A percentile compares a stretch with the other conserved stretches of the same genome.
These are phyloP conservation scores for Saccharomycopsis oosterbeekiorum DNA, from an alignment of 805 yeast species.

Conservation along the genomic window DNA sequence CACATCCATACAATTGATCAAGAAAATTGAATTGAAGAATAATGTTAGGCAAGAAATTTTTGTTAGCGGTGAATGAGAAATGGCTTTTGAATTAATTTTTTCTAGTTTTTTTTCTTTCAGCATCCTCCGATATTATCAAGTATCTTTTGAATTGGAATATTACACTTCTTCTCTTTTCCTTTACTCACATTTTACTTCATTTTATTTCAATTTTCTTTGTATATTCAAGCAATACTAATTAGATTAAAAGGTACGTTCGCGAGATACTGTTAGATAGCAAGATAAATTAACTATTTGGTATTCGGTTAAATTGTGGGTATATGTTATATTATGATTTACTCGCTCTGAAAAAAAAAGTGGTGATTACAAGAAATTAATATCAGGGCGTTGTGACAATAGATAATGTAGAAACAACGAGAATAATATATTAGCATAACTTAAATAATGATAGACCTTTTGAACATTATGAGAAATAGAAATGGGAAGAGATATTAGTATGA, in stretches of 20 bases:
- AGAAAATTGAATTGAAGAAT: neutral
- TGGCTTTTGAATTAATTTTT: neutral
- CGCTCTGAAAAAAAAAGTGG: no score
- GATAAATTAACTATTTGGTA: neutral
- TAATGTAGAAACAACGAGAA: no score
- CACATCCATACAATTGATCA: neutral
- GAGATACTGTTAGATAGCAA: neutral
- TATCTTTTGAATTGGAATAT: neutral
- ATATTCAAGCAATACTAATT: slow-evolving; percentile 1
- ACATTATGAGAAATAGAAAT: no score
- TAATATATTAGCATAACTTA: no score
- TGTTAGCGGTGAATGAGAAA: neutral
- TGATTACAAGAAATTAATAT: no score
- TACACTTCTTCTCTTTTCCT: neutral
- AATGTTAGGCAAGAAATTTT: neutral
- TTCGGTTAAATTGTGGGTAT: no score
- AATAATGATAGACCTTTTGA: no score
- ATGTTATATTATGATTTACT: no score
- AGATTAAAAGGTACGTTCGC: neutral
- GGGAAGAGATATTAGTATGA: no score
- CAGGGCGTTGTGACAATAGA: no score
- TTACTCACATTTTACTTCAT: neutral
- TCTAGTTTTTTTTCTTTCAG: neutral
- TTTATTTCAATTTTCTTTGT: neutral
- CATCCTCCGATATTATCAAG: neutral